A percentile compares a stretch with the other conserved stretches of the same genome.
These are phyloP conservation scores for Daldinia caldariorum DNA, from an alignment of 495 filamentous ascomycete genomes.

Conservation along the genomic window DNA sequence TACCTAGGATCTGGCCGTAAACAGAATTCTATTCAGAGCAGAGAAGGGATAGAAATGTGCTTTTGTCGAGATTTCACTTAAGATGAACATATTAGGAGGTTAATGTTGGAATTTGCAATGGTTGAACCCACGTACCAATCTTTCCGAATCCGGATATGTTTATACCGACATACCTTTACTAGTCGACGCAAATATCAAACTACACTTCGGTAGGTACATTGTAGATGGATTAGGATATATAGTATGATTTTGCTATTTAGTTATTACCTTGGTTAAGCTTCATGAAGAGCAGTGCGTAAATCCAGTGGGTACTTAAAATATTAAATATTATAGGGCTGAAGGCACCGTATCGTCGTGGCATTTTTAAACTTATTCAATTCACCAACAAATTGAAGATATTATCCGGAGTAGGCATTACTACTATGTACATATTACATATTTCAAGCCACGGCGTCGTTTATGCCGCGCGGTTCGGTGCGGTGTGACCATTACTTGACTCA, in stretches of 20 bases:
- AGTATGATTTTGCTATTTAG: too few species aligned
- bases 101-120: not conserved
- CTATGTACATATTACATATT: too few species aligned
- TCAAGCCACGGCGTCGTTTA: constrained; percentile 4
- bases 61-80: too few species aligned
- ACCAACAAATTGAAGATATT: not conserved
- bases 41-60: too few species aligned
- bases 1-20: too few species aligned
- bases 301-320: too few species aligned
- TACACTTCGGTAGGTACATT: not conserved
- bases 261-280: too few species aligned
- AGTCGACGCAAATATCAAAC: not conserved
- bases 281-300: not conserved
- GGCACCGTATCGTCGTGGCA: not conserved
- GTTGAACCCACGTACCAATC: not conserved
- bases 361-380: not conserved
- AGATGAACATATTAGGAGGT: too few species aligned
- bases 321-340: not conserved
- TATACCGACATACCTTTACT: not conserved
- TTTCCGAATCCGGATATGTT: not conserved
- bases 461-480: not conserved
- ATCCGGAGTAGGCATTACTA: constrained; percentile 7
- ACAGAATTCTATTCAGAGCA: too few species aligned
- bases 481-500: constrained; percentile 24
- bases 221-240: not conserved